A percentile compares a stretch with the other conserved stretches of the same genome.
Conservation (phyloP, 169 alveolate genomes). For the Plasmodium cynomolgi region DNA sequence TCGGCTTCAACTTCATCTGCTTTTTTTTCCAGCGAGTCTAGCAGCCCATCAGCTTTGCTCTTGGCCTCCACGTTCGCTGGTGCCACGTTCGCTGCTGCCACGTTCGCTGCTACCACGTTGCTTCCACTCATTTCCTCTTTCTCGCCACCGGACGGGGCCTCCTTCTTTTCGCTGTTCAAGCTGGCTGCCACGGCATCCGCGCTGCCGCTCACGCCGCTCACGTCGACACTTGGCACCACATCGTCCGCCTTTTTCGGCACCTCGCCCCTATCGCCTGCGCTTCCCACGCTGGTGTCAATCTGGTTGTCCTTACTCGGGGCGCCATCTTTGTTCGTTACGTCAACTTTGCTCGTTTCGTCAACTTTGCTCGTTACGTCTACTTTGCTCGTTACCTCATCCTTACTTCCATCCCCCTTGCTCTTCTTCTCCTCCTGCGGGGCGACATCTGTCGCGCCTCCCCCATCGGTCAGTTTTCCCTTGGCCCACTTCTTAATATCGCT, state of each 20-base stretch:
- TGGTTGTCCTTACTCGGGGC: background rate
- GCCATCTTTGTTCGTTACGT: background rate
- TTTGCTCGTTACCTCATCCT: background rate
- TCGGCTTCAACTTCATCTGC: background rate
- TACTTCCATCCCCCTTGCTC: background rate
- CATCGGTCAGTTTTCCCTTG: background rate
- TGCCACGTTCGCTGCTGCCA: too few species aligned
- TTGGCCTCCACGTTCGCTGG: background rate
- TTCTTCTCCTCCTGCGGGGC: background rate
- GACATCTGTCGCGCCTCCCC: background rate
- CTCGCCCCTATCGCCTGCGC: background rate
- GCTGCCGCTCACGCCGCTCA: background rate
- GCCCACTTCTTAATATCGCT: constrained; percentile 11
- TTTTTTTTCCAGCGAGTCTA: constrained; percentile 21
- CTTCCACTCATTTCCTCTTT: background rate
- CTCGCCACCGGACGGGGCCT: background rate
- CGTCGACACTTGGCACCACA: background rate
- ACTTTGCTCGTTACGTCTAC: background rate
- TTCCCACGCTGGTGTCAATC: background rate
- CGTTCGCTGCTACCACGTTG: background rate
- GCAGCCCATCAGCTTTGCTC: background rate
- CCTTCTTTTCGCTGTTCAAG: background rate
- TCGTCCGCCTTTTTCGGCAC: background rate
- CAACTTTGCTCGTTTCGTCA: too few species aligned
- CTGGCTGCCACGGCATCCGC: background rate